Evolutionary conservation across 163 green algal species (phyloP).

Genomic region (Trebouxiophyceae sp.): DNA sequence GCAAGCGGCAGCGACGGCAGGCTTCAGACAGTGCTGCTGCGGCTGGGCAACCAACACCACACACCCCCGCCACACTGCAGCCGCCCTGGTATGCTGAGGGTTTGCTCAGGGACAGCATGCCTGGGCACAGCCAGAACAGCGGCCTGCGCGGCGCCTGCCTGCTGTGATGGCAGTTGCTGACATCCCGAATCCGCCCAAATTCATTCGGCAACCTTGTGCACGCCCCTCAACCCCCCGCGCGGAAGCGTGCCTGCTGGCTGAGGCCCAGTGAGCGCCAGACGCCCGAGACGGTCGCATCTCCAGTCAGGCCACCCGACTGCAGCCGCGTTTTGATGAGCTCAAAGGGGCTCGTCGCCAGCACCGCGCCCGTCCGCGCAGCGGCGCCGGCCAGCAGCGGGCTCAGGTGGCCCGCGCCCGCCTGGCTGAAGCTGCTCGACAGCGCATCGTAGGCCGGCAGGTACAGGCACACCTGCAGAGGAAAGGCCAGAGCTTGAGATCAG

Average conservation of each 20-base stretch:
- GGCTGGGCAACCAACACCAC: neutral
- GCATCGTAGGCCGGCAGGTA: conserved; percentile 94
- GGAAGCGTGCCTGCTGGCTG: no score
- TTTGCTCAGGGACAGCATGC: neutral
- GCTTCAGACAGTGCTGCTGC: neutral
- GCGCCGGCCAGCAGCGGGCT: conserved; percentile 56
- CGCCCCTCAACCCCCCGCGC: no score
- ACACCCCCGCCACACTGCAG: no score
- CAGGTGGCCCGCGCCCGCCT: neutral
- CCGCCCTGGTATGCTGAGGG: no score
- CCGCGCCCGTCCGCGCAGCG: conserved; percentile 56
- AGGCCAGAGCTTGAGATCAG: neutral
- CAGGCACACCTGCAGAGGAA: conserved; percentile 32
- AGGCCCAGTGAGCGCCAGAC: no score
- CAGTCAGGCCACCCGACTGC: no score
- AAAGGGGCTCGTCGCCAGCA: conserved; percentile 73
- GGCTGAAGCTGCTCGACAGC: conserved; percentile 33
- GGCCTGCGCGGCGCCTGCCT: neutral
- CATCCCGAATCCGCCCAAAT: no score
- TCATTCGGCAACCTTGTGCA: no score
- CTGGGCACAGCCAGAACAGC: neutral
- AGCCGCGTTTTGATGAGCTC: conserved; percentile 15
- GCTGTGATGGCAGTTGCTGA: no score
- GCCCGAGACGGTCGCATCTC: no score
- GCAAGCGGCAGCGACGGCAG: neutral